These are phyloP conservation scores for Naganishia friedmannii DNA, from an alignment of 768 basidiomycete species.

Conservation along the genomic window DNA sequence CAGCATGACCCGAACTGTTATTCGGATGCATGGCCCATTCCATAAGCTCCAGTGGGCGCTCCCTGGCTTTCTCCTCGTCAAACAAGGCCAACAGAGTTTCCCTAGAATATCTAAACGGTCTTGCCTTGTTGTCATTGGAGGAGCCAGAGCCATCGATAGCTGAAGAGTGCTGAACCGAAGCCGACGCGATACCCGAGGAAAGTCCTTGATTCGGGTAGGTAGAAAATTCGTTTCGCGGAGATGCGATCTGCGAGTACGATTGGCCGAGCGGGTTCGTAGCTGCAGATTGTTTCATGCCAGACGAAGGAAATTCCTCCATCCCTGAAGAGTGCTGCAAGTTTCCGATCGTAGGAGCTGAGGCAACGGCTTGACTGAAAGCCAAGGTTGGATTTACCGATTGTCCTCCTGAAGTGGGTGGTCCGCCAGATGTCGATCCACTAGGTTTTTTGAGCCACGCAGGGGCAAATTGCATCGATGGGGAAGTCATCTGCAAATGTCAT, in stretches of 20 bases:
- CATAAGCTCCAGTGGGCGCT: constrained; percentile 71
- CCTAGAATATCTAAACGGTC: constrained; percentile 47
- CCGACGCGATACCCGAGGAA: not conserved
- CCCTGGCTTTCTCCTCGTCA: constrained; percentile 61
- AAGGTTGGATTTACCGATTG: constrained; percentile 34
- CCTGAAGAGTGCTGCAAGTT: constrained; percentile 9
- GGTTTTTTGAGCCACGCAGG: constrained; percentile 51
- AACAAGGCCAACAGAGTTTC: constrained; percentile 46
- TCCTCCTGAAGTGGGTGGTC: constrained; percentile 15
- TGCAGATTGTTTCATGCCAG: constrained; percentile 15
- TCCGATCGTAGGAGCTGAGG: constrained; percentile 6
- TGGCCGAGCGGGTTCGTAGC: not conserved
- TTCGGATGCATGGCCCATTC: constrained; percentile 63
- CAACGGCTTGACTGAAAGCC: constrained; percentile 23
- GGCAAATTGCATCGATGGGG: constrained; percentile 50
- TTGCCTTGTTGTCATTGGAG: constrained; percentile 35
- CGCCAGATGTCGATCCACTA: constrained; percentile 37
- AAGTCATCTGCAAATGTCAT: constrained; percentile 19
- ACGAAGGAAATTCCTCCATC: not conserved
- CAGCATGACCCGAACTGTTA: constrained; percentile 21
- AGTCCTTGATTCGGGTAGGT: constrained; percentile 21
- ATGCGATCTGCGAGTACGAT: constrained; percentile 16
- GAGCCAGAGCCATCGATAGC: constrained; percentile 37
- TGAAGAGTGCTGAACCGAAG: constrained; percentile 10
- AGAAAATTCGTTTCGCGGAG: not conserved